Evolutionary conservation across 1,284 basidiomycete genomes (phyloP), one percentile per base, ranked within the genome.

Genomic region (Ganoderma sinense): DNA sequence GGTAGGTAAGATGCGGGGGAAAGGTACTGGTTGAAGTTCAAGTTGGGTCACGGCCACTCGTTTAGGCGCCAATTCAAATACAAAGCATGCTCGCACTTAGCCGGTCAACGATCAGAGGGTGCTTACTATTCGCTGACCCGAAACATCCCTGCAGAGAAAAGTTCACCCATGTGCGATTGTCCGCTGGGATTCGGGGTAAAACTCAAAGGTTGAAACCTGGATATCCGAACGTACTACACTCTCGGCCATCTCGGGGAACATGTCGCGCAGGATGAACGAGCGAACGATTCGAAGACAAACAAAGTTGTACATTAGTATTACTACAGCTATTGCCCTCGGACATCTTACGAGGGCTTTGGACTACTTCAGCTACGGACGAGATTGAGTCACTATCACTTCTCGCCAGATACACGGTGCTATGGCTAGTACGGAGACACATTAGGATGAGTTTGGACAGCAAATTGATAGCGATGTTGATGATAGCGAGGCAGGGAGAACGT

Each of bases 1-100:
- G 10, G 5, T n/a, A n/a, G 4, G 39, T 29, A 18, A n/a, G 39
- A 41, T 26, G 14, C 14, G 13, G 39, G 18, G 13, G n/a, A 26
- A 61, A 16, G 14, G 59, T 41, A 41, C 23, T 23, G 40, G 59
- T 61, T 61, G 36, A 61, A 43, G 59, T 61, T 56, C 53, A 56
- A 56, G 53, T 56, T 3, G 6, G 14, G 36, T n/a, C 5, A 40
- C 36, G 31, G 20, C 26, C 36, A 61, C 40, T 41, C 6, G 23
- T 61, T 41, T 8, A 13, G 23, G 59, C 59, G 59, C 59, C 23
- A 29, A 26, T 33, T 20, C 18, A 18, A n/a, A n/a, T n/a, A n/a
- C n/a, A n/a, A n/a, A n/a, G 13, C 33, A 40, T 5, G 59, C 31
- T 53, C 48, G n/a, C 48, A 33, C 14, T 33, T 33, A 8, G 14